Conservation (phyloP, 805 yeast genomes). For the Pichia phayaonensis region DNA sequence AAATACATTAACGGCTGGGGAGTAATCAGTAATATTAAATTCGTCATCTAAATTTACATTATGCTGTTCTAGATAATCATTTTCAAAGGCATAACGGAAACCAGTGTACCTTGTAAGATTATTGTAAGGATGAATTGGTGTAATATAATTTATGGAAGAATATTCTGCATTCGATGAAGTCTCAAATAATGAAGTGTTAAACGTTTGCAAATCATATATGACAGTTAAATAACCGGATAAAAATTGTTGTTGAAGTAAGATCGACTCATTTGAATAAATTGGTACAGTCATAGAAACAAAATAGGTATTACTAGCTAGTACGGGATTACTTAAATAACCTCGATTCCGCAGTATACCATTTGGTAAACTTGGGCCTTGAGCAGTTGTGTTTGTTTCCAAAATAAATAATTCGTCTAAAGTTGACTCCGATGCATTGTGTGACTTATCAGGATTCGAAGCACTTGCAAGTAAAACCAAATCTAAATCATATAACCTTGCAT, state of each 20-base stretch:
- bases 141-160: conserved; percentile 21
- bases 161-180: conserved; percentile 28
- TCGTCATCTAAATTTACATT: background rate
- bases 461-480: conserved; percentile 40
- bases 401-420: conserved; percentile 38
- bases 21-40: conserved; percentile 12
- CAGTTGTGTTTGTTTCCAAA: conserved; percentile 8
- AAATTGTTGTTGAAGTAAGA: conserved; percentile 47
- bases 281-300: conserved; percentile 75
- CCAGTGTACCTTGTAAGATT: conserved; percentile 25
- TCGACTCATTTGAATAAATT: conserved; percentile 64
- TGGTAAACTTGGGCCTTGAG: conserved; percentile 29
- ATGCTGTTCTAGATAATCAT: conserved; percentile 15
- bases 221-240: conserved; percentile 69
- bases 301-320: conserved; percentile 37
- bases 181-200: conserved; percentile 30
- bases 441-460: conserved; percentile 29
- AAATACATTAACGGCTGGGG: conserved; percentile 21
- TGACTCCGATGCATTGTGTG: conserved; percentile 28
- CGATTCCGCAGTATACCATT: conserved; percentile 32
- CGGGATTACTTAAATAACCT: conserved; percentile 65
- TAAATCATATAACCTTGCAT: conserved; percentile 62
- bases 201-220: conserved; percentile 35
- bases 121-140: conserved; percentile 17
- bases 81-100: conserved; percentile 37